Percentiles rank a stretch among this genome's conserved stretches.
These are phyloP conservation scores for Paraleonurus japonicus DNA, from an alignment of 257 asterid genomes.

Conservation along the genomic window DNA sequence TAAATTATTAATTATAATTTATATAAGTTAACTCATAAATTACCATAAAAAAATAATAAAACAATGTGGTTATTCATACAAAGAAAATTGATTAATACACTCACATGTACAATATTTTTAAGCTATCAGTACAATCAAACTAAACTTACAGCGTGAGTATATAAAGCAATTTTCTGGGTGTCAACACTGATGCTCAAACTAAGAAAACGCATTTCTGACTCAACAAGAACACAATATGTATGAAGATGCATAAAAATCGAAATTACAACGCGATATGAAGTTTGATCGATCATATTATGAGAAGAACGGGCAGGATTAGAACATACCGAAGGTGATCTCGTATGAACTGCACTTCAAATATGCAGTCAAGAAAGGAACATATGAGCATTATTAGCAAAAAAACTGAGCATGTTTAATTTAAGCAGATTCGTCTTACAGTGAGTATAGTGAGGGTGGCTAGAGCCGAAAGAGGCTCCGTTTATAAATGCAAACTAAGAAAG, in stretches of 20 bases:
- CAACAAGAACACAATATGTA: neutral
- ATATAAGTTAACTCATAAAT: too few species aligned
- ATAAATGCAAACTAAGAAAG: slow-evolving; percentile 15
- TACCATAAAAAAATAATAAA: too few species aligned
- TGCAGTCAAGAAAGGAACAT: neutral
- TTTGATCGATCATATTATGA: neutral
- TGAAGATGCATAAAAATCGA: neutral
- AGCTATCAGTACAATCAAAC: too few species aligned
- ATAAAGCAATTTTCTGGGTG: neutral
- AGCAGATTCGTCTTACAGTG: slow-evolving; percentile 24
- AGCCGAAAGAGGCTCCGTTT: slow-evolving; percentile 37
- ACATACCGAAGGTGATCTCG: neutral
- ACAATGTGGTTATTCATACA: too few species aligned
- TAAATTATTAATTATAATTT: too few species aligned
- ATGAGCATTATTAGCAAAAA: neutral
- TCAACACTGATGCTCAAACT: neutral
- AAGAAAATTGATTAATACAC: neutral
- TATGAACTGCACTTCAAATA: neutral
- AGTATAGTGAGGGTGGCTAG: slow-evolving; percentile 30
- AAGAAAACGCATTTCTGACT: neutral
- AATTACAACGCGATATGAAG: neutral
- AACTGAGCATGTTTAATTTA: neutral
- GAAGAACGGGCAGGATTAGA: neutral
- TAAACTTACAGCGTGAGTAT: too few species aligned
- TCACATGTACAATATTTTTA: neutral